A percentile compares a stretch with the other conserved stretches of the same genome.
These are phyloP conservation scores for Chrysophaeum taylorii DNA, from an alignment of 352 stramenopile genomes.

Conservation along the genomic window DNA sequence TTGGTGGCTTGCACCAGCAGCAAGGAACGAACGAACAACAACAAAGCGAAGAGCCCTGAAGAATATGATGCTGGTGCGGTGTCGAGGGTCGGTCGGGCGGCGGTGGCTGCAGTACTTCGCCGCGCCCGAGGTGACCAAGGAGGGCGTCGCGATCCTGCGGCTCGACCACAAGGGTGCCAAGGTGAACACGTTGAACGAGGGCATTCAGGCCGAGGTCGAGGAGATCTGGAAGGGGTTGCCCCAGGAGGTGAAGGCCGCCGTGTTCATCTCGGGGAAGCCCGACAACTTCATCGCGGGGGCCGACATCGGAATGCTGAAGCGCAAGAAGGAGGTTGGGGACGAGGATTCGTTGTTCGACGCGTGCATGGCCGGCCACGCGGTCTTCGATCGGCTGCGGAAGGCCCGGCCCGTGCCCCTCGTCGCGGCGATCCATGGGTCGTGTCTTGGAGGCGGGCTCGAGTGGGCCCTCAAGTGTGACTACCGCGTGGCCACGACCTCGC, in stretches of 20 bases:
- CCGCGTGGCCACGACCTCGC: conserved; percentile 80
- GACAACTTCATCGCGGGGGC: conserved; percentile 95
- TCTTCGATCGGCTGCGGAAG: conserved; percentile 78
- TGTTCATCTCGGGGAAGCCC: conserved; percentile 91
- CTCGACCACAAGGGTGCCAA: conserved; percentile 77
- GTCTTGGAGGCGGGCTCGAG: conserved; percentile 89
- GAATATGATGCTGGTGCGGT: no score
- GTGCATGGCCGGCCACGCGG: conserved; percentile 72
- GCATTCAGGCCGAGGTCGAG: conserved; percentile 71
- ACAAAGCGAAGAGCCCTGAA: no score
- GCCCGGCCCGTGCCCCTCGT: conserved; percentile 76
- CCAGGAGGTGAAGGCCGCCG: conserved; percentile 83
- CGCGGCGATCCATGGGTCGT: conserved; percentile 88
- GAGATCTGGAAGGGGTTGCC: conserved; percentile 69
- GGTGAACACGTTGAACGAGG: conserved; percentile 82
- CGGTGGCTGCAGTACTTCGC: conserved; percentile 50
- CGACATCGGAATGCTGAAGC: conserved; percentile 84
- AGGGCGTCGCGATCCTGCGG: conserved; percentile 76
- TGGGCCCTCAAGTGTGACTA: conserved; percentile 94
- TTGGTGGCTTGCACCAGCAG: no score
- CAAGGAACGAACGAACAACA: no score
- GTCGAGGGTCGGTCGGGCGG: neutral
- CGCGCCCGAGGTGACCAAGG: conserved; percentile 66
- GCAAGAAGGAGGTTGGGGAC: conserved; percentile 65
- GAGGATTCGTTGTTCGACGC: conserved; percentile 52